Base-by-base conservation (phyloP, 306 rosid species). In the Cicer judaicum region DNA sequence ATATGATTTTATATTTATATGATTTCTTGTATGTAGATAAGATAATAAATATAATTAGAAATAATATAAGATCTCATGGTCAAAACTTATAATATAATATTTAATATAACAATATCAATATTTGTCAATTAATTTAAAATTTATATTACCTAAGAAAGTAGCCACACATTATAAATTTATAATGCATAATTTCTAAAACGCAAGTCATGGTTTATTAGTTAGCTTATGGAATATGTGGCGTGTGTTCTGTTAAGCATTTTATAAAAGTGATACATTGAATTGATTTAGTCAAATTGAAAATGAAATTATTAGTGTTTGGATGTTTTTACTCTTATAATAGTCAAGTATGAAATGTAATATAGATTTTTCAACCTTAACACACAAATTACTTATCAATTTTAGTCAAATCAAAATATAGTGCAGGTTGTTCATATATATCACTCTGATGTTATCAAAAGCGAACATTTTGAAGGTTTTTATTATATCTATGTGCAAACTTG, bases 161-260 rank as follows among this genome's bases (percentile, higher is more conserved):
- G 42, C n/a, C 8, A n/a, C 75, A 72, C 29, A 64, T 18, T 66
- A 54, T 66, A 62, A 52, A n/a, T n/a, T n/a, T n/a, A n/a, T n/a
- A n/a, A n/a, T 56, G 21, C 8, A 56, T 5, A 42, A 15, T 64
- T 57, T 57, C 18, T 61, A n/a, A 21, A 43, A 24, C 52, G 48
- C 36, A 44, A 43, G 8, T 54, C 43, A 19, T 70, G 54, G 54
- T 48, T 0, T 5, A 38, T 15, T 55, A 19, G 50, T 10, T 21
- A 14, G 64, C 64, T 5, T 19, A 21, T 8, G 7, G 8, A 55
- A 19, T 9, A 21, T 56, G 59, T 16, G 16, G 60, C 14, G 53
- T 4, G 5, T 48, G 5, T 48, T 13, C 1, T 21, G 24, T 1
- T 21, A 21, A 24, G 29, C 29, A 24, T 24, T 24, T 24, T 24